Evolutionary conservation across 148 eudicot species (phyloP), one percentile per base, ranked within the genome.

Genomic region (Vaccinium macrocarpon): DNA sequence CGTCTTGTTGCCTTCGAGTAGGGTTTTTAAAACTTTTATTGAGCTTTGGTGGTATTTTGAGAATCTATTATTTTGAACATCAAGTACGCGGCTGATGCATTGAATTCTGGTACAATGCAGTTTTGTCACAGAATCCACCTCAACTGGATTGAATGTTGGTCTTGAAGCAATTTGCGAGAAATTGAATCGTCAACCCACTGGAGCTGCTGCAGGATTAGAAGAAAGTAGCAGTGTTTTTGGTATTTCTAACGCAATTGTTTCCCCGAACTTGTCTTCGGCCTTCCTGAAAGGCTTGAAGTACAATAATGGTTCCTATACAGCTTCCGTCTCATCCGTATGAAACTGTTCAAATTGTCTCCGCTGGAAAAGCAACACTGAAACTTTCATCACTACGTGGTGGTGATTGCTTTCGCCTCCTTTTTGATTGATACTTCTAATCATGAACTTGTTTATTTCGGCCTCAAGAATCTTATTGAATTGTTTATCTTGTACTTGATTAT

Each of bases 61-160:
- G 23, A 52, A 14, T 21, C 53, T 35, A 53, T 32, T 23, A 5
- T 42, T 66, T 76, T 25, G 8, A 23, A 48, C 27, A 49, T 61
- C 46, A 42, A 38, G 0, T 61, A 0, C 11, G 19, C 27, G 48
- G 46, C 16, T 75, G 56, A 84, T 64, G 11, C 66, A 32, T 72
- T 64, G 56, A 16, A 13, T 81, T 35, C 76, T 38, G 21, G 57
- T 76, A 29, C 57, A 42, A 70, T 89, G 93, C 98, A 96, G 98
- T 86, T 94, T 96, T 88, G 82, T 81, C 59, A 91, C 94, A 0
- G 92, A 96, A 77, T 88, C 93, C 8, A 85, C 84, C 78, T 90
- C 99, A 51, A 84, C 84, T 64, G 95, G 98, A 84, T 85, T 96
- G 87, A 96, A 96, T 88, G 91, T 86, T 86, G 92, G 92, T 79